Percentiles rank a stretch among this genome's conserved stretches.
phyloP scores from a whole-genome alignment of 2,329 filamentous ascomycete genomes.

The Trichoderma semiorbis region DNA sequence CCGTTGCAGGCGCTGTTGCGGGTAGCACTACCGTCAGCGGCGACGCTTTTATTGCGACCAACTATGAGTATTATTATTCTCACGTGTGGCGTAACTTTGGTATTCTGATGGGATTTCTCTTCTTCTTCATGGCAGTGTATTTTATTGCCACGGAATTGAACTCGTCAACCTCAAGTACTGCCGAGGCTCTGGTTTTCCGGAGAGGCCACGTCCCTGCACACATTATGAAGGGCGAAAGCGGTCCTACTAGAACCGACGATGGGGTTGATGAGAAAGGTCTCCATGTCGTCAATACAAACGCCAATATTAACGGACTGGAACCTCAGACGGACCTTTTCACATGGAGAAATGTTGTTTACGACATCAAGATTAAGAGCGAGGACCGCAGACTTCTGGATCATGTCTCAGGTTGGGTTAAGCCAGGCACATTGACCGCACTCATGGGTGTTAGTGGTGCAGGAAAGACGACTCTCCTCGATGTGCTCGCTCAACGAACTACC shows the following conservation, averaged over 20 bases:
- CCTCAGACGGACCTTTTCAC: slow-evolving; percentile 63
- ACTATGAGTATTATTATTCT: slow-evolving; percentile 54
- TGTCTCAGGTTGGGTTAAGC: slow-evolving; percentile 85
- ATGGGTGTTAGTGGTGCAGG: slow-evolving; percentile 57
- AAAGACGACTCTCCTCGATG: slow-evolving; percentile 43
- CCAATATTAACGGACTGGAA: slow-evolving; percentile 26
- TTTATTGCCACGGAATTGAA: slow-evolving; percentile 63
- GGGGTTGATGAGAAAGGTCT: slow-evolving; percentile 26
- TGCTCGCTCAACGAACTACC: slow-evolving; percentile 47
- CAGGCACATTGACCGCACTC: slow-evolving; percentile 78
- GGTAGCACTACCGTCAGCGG: slow-evolving; percentile 56
- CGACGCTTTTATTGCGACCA: slow-evolving; percentile 55
- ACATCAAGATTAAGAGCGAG: slow-evolving; percentile 69
- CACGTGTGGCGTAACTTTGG: slow-evolving; percentile 68
- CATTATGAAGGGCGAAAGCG: slow-evolving; percentile 32
- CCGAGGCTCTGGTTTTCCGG: slow-evolving; percentile 67
- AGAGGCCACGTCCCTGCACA: slow-evolving; percentile 49
- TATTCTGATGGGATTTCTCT: slow-evolving; percentile 61
- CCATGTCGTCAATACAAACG: neutral
- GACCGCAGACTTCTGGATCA: slow-evolving; percentile 70
- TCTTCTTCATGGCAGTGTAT: slow-evolving; percentile 63
- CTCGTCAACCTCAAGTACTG: slow-evolving; percentile 58
- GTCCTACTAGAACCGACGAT: slow-evolving; percentile 30
- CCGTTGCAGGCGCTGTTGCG: slow-evolving; percentile 50
- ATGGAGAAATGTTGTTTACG: slow-evolving; percentile 72